Conservation (phyloP, 352 stramenopile genomes). For the Globisporangium perplexum region DNA sequence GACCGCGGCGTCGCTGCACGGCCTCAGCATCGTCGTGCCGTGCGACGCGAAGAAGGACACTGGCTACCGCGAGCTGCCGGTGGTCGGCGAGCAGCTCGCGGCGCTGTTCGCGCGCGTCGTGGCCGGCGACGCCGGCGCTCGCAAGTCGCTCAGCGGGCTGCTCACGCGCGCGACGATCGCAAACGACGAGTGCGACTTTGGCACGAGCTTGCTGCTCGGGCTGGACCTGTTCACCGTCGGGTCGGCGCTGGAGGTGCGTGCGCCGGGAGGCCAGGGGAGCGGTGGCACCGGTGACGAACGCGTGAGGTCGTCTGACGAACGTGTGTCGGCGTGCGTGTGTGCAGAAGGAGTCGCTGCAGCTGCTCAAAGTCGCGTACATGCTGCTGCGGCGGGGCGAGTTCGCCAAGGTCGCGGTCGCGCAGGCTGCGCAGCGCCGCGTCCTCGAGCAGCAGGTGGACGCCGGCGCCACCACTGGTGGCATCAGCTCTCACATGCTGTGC, state of each 20-base stretch:
- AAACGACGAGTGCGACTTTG: conserved; percentile 69
- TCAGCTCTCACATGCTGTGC: background rate
- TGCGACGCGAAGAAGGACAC: conserved; percentile 41
- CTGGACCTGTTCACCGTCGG: conserved; percentile 52
- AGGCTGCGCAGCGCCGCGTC: background rate
- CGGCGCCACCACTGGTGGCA: background rate
- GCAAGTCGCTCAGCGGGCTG: conserved; percentile 39
- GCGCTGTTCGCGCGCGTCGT: conserved; percentile 24
- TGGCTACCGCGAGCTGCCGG: conserved; percentile 49
- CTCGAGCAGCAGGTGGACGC: background rate
- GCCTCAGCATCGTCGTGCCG: conserved; percentile 48
- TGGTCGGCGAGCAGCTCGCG: conserved; percentile 23
- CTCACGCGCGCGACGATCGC: conserved; percentile 62
- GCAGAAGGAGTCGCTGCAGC: conserved; percentile 17
- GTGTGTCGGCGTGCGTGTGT: background rate
- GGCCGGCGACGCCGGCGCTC: conserved; percentile 13
- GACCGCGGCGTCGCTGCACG: conserved; percentile 29
- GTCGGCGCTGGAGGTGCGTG: conserved; percentile 24
- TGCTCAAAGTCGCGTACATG: conserved; percentile 18
- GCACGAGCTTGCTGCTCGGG: conserved; percentile 50
- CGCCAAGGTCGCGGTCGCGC: conserved; percentile 7
- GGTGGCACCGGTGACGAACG: background rate
- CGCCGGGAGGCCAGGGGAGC: too few species aligned
- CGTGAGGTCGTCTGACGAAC: background rate
- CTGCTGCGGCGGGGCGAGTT: conserved; percentile 15